phyloP scores from a whole-genome alignment of 208 protist genomes.

The Leishmania guyanensis region DNA sequence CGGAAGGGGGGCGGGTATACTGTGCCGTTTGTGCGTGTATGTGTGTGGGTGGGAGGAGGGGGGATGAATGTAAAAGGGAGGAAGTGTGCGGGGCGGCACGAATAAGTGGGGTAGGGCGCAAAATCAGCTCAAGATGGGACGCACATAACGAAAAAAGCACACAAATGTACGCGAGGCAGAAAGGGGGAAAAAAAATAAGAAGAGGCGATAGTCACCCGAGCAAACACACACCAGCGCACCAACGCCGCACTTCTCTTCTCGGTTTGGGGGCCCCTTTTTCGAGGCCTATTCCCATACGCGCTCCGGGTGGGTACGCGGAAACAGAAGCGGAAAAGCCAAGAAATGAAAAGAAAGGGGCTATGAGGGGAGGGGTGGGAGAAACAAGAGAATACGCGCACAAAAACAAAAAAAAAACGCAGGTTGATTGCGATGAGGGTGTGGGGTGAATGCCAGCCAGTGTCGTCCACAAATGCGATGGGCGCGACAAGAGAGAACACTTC shows the following conservation, averaged over 20 bases:
- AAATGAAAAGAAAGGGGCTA: background rate
- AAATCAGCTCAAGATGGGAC: too few relatives aligned
- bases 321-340: background rate
- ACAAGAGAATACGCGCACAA: background rate
- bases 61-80: background rate
- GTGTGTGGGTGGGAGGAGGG: too few relatives aligned
- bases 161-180: background rate
- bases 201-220: too few relatives aligned
- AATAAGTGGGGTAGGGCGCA: too few relatives aligned
- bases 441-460: background rate
- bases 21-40: background rate
- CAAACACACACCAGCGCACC: too few relatives aligned
- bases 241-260: too few relatives aligned
- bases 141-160: too few relatives aligned
- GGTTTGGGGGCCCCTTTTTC: too few relatives aligned
- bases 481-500: background rate
- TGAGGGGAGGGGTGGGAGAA: background rate
- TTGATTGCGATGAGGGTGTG: background rate
- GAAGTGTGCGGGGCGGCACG: background rate
- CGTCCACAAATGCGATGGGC: background rate
- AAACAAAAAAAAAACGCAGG: background rate
- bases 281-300: background rate
- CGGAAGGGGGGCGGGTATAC: background rate
- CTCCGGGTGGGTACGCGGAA: background rate
- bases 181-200: background rate